phyloP scores from a whole-genome alignment of 768 basidiomycete species.

The Suillus discolor region DNA sequence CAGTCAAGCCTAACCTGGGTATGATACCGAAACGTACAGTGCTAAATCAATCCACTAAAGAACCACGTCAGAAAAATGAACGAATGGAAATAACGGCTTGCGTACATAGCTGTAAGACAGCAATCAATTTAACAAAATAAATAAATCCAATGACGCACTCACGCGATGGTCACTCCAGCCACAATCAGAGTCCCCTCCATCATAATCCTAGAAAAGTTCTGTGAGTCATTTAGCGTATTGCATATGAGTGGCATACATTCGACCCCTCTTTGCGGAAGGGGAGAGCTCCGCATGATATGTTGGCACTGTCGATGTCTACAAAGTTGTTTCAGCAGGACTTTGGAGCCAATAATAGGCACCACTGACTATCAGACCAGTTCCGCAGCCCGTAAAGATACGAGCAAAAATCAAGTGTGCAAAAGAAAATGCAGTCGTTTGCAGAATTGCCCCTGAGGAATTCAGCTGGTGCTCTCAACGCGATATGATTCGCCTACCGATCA shows the following conservation, averaged over 20 bases:
- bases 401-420: too few species aligned
- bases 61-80: background rate
- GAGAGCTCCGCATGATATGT: conserved; percentile 49
- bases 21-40: conserved; percentile 26
- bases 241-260: conserved; percentile 20
- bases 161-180: conserved; percentile 43
- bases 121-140: background rate
- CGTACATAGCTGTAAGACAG: background rate
- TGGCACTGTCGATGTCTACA: conserved; percentile 45
- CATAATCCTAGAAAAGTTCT: conserved; percentile 3
- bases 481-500: too few species aligned
- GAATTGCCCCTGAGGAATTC: too few species aligned
- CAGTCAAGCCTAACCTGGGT: background rate
- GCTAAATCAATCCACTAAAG: conserved; percentile 44
- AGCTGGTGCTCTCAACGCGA: too few species aligned
- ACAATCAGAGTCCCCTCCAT: conserved; percentile 7
- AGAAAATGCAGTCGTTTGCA: too few species aligned
- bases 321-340: background rate
- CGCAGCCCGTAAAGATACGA: too few species aligned
- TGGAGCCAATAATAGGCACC: background rate
- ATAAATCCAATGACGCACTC: conserved; percentile 15
- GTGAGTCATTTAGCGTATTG: background rate
- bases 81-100: background rate
- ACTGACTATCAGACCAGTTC: conserved; percentile 19
- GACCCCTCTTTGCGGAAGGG: conserved; percentile 41